A percentile compares a stretch with the other conserved stretches of the same genome.
These are phyloP conservation scores for Penicillium sp. DNA, from an alignment of 2,329 filamentous ascomycete species.

Conservation along the genomic window DNA sequence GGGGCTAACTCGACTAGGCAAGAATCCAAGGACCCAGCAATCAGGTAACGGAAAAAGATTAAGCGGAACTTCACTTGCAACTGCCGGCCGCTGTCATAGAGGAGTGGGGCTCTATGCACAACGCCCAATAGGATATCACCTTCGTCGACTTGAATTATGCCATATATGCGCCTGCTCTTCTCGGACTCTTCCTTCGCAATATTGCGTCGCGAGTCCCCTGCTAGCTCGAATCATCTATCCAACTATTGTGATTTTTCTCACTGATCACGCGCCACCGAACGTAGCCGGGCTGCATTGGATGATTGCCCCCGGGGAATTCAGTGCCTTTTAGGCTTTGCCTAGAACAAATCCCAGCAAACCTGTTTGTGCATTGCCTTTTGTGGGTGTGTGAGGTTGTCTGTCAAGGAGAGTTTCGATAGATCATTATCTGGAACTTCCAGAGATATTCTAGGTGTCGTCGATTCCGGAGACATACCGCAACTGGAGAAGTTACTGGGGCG, in stretches of 20 bases:
- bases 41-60: not conserved
- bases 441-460: too few species aligned
- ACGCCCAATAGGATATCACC: not conserved
- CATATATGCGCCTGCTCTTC: not conserved
- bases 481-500: too few species aligned
- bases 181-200: not conserved
- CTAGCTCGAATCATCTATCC: not conserved
- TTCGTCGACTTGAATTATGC: not conserved
- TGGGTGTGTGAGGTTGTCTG: not conserved
- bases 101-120: not conserved
- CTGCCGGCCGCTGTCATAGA: not conserved
- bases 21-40: conserved; percentile 1
- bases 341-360: not conserved
- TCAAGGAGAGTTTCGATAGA: not conserved
- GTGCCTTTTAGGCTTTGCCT: conserved; percentile 2
- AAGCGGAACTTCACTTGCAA: conserved; percentile 1
- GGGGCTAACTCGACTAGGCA: conserved; percentile 2
- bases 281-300: conserved; percentile 1
- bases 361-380: not conserved
- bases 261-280: conserved; percentile 8
- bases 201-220: not conserved
- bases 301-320: not conserved
- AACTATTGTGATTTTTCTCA: not conserved
- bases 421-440: too few species aligned
- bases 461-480: too few species aligned